Conservation (phyloP, 2,329 filamentous ascomycete species). For the Mycosphaerella arachidis region DNA sequence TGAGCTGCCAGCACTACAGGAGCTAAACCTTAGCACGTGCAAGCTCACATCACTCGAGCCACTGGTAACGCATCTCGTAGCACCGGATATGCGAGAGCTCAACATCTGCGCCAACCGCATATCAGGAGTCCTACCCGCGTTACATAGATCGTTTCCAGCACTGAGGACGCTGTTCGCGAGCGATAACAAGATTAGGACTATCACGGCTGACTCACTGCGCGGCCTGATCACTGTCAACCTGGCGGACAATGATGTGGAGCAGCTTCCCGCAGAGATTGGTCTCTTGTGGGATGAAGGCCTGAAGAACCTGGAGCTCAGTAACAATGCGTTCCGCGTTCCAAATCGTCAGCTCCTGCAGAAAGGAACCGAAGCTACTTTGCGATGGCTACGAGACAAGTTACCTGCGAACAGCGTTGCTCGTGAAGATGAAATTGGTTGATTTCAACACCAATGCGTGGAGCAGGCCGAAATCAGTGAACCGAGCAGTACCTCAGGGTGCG, state of each 20-base stretch:
- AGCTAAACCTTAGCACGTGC: conserved; percentile 71
- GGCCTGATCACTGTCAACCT: conserved; percentile 75
- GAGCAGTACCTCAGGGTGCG: neutral
- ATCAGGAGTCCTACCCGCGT: conserved; percentile 57
- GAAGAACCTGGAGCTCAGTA: conserved; percentile 69
- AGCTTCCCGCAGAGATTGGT: conserved; percentile 74
- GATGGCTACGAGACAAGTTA: conserved; percentile 65
- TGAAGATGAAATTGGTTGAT: neutral
- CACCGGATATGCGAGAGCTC: conserved; percentile 69
- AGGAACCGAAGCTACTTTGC: conserved; percentile 77
- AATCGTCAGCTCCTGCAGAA: conserved; percentile 78
- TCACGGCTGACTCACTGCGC: conserved; percentile 64
- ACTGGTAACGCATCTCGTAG: conserved; percentile 62
- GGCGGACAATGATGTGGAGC: conserved; percentile 79
- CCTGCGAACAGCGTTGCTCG: conserved; percentile 27
- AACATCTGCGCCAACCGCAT: conserved; percentile 83
- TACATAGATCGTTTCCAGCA: conserved; percentile 65
- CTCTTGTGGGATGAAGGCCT: conserved; percentile 63
- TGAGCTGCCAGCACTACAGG: conserved; percentile 65
- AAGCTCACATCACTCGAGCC: conserved; percentile 66
- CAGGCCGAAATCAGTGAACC: neutral
- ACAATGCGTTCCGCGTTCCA: conserved; percentile 84
- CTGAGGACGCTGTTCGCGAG: conserved; percentile 67
- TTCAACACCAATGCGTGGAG: too few species aligned
- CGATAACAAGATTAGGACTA: conserved; percentile 71